Percentiles rank a stretch among this genome's conserved stretches.
Evolutionary conservation across 768 basidiomycete species (phyloP).

Genomic region (Sporobolomyces phaffii): DNA sequence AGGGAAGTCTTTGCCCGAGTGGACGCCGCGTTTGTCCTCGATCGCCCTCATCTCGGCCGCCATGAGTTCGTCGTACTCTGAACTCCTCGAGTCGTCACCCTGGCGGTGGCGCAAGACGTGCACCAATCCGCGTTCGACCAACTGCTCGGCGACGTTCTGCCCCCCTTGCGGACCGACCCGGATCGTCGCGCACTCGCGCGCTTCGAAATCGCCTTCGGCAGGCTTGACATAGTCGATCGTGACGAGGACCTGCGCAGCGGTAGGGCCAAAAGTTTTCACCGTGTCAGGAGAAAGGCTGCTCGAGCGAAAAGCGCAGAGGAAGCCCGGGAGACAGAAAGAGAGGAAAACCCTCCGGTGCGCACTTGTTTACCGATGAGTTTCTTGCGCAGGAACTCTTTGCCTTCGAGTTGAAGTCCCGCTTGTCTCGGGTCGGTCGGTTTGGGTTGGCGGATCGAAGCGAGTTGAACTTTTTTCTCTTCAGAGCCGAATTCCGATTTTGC

Average conservation of each 20-base stretch:
- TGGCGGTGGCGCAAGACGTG: slow-evolving; percentile 80
- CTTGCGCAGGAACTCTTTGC: slow-evolving; percentile 85
- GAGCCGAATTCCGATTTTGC: slow-evolving; percentile 51
- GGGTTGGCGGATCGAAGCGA: slow-evolving; percentile 62
- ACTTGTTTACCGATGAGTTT: slow-evolving; percentile 84
- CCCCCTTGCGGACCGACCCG: slow-evolving; percentile 22
- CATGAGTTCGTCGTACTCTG: slow-evolving; percentile 90
- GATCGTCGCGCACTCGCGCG: slow-evolving; percentile 83
- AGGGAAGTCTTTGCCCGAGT: slow-evolving; percentile 82
- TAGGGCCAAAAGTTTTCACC: too few relatives aligned
- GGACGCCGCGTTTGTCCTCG: slow-evolving; percentile 71
- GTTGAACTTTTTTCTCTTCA: slow-evolving; percentile 74
- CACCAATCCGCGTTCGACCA: slow-evolving; percentile 88
- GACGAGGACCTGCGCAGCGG: slow-evolving; percentile 46
- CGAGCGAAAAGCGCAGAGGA: too few relatives aligned
- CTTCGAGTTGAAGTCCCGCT: slow-evolving; percentile 81
- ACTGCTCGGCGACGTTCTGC: slow-evolving; percentile 75
- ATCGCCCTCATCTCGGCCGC: slow-evolving; percentile 68
- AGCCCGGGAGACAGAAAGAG: too few relatives aligned
- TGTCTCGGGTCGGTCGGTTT: slow-evolving; percentile 79
- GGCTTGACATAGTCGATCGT: slow-evolving; percentile 81
- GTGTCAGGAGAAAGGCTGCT: too few relatives aligned
- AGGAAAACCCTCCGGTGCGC: too few relatives aligned
- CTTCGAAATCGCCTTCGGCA: slow-evolving; percentile 85
- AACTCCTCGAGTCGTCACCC: slow-evolving; percentile 92